phyloP scores from a whole-genome alignment of 139 green algal species.

The Trebouxia sp. region DNA sequence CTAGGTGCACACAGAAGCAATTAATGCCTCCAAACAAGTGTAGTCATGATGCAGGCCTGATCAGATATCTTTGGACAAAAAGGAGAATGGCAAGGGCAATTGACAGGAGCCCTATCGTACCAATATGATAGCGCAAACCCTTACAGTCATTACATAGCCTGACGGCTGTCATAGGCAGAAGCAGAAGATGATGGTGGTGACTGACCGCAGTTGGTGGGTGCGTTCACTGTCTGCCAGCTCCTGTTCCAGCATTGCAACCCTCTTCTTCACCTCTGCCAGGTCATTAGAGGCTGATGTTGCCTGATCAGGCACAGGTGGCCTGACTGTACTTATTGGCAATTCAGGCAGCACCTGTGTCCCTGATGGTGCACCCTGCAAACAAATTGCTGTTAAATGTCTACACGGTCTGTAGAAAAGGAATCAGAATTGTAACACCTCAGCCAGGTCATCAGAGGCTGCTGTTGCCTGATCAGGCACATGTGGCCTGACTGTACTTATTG shows the following conservation, averaged over 20 bases:
- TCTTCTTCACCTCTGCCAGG: not conserved
- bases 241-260: conserved; percentile 23
- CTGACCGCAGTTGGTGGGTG: conserved; percentile 47
- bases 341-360: not conserved
- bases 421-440: not conserved
- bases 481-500: not conserved
- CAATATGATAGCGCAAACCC: no score
- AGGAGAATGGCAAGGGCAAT: no score
- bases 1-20: no score
- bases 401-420: not conserved
- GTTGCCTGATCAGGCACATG: not conserved
- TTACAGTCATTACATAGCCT: not conserved
- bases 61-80: no score
- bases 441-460: not conserved
- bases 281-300: not conserved
- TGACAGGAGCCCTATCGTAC: no score
- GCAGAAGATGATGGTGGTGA: not conserved
- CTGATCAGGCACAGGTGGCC: not conserved
- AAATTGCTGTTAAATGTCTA: not conserved
- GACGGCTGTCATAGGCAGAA: not conserved
- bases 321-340: not conserved
- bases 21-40: no score
- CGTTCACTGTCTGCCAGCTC: conserved; percentile 43
- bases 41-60: no score
- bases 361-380: not conserved